Evolutionary conservation across 495 filamentous ascomycete genomes (phyloP).

Genomic region (Talaromyces nanjingensis): DNA sequence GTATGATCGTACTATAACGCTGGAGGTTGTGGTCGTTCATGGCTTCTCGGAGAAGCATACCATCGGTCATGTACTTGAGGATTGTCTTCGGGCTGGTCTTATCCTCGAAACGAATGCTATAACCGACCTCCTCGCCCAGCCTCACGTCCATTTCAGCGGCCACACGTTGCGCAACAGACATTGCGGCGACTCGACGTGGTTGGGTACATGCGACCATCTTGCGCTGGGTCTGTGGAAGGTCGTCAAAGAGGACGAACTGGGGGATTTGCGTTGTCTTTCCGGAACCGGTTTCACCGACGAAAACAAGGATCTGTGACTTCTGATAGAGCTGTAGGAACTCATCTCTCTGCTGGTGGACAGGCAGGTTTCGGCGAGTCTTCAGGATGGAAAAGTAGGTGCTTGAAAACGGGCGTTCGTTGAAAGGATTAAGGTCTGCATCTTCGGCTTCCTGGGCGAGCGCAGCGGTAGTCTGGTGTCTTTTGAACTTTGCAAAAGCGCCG

Average conservation of each 20-base stretch:
- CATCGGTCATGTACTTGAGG: conserved; percentile 99
- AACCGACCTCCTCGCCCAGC: conserved; percentile 93
- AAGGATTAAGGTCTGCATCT: conserved; percentile 77
- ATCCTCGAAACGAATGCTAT: conserved; percentile 98
- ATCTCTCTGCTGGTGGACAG: conserved; percentile 84
- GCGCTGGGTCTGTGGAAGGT: conserved; percentile 73
- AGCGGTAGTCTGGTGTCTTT: conserved; percentile 77
- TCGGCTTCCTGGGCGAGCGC: conserved; percentile 65
- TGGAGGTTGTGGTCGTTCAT: conserved; percentile 93
- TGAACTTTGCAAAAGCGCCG: conserved; percentile 55
- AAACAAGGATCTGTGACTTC: conserved; percentile 88
- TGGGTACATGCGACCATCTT: conserved; percentile 98
- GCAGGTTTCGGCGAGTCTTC: conserved; percentile 73
- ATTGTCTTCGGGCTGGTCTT: conserved; percentile 85
- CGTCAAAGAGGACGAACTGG: conserved; percentile 95
- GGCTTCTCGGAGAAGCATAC: conserved; percentile 95
- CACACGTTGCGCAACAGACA: conserved; percentile 98
- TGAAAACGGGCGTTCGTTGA: conserved; percentile 69
- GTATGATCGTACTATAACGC: conserved; percentile 95
- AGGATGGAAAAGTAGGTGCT: conserved; percentile 84
- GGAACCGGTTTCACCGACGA: conserved; percentile 98
- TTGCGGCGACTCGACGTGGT: conserved; percentile 94
- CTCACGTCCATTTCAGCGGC: conserved; percentile 93
- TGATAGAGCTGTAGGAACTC: conserved; percentile 93
- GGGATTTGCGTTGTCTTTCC: conserved; percentile 99